phyloP scores from a whole-genome alignment of 495 filamentous ascomycete species.

The Pseudomonodictys pantanalensis region DNA sequence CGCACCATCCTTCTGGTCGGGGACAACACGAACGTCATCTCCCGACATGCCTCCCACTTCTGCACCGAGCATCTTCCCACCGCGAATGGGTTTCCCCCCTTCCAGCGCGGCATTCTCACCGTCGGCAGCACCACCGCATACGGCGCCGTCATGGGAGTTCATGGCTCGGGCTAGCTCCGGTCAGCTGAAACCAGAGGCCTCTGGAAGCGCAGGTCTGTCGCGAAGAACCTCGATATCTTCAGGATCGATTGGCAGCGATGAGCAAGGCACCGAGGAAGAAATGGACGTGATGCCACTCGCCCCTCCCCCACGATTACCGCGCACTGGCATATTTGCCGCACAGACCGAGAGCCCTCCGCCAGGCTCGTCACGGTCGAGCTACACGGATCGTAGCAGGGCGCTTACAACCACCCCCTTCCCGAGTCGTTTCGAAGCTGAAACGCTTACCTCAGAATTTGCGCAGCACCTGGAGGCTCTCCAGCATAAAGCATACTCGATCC shows the following conservation, averaged over 20 bases:
- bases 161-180: constrained; percentile 9
- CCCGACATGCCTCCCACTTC: constrained; percentile 18
- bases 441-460: constrained; percentile 18
- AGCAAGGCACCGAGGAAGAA: neutral
- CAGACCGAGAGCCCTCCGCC: constrained; percentile 13
- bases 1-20: constrained; percentile 24
- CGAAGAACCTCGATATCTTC: constrained; percentile 19
- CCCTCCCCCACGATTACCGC: constrained; percentile 14
- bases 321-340: constrained; percentile 18
- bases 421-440: constrained; percentile 27
- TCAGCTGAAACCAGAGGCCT: constrained; percentile 2
- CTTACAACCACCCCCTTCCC: constrained; percentile 16
- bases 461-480: constrained; percentile 16
- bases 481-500: constrained; percentile 11
- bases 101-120: neutral
- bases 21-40: constrained; percentile 23
- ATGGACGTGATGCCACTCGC: constrained; percentile 10
- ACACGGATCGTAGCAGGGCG: constrained; percentile 19
- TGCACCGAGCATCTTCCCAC: constrained; percentile 2
- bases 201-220: constrained; percentile 2
- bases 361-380: constrained; percentile 5
- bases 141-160: constrained; percentile 22
- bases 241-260: constrained; percentile 9
- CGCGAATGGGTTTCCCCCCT: neutral
- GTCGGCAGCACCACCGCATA: constrained; percentile 1